Base-by-base conservation (phyloP, 2,329 filamentous ascomycete species). In the Coniella lustricola region DNA sequence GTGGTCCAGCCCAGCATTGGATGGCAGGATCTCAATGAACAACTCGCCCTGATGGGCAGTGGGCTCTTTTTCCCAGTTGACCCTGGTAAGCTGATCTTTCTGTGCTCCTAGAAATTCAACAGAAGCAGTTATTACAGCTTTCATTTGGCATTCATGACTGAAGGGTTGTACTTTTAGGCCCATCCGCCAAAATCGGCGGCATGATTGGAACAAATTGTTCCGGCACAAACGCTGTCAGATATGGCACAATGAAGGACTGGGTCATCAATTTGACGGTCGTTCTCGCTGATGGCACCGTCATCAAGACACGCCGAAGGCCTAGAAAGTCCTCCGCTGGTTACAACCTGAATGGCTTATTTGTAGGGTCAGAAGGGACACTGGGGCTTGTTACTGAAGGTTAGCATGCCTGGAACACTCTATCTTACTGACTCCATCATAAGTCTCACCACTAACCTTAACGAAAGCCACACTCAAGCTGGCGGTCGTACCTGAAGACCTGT, bases 51-150 rank as follows among this genome's bases (percentile, higher is more conserved):
- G 59, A 79, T 85, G 65, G 74, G 79, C 34, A 83, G 79, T 3
- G 87, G 87, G 0, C 77, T 96, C 1, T 95, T 95, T 69, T 94
- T 95, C 62, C 90, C 90, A 1, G 83, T 95, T 12, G 90, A 96
- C 60, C 90, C 90, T 12, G 87, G 87, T 63, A 57, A 54, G 70
- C n/a, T 63, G n/a, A 18, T 16, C 22, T 37, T 37, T 20, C 21
- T 10, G 14, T 10, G n/a, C n/a, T 16, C 25, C 7, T 5, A 4
- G 9, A 16, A 9, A 13, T 17, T 38, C 7, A 13, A 3, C 4
- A 10, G 17, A 14, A 13, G 13, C 25, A 33, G 5, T n/a, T n/a
- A n/a, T n/a, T n/a, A n/a, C n/a, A n/a, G n/a, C n/a, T n/a, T n/a
- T n/a, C n/a, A n/a, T n/a, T n/a, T n/a, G n/a, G n/a, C n/a, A n/a